A percentile compares a stretch with the other conserved stretches of the same genome.
Evolutionary conservation across 2,329 filamentous ascomycete species (phyloP).

Genomic region (Zymoseptoria brevis): DNA sequence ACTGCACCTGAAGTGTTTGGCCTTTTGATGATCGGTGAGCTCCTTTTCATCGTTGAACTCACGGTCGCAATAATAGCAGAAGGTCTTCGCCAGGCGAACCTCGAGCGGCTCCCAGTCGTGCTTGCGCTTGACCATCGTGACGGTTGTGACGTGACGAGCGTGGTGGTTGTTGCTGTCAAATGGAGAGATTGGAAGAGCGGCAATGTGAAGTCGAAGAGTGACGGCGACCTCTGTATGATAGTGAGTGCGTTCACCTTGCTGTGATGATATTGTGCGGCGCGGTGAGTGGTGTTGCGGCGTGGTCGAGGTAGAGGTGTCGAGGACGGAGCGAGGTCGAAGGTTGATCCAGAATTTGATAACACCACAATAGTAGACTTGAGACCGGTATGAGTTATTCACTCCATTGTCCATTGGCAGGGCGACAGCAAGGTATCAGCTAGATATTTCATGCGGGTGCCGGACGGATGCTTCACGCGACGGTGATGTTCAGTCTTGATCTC

Average conservation of each 20-base stretch:
- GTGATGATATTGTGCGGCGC: not conserved
- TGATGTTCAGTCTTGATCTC: no score
- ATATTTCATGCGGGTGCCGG: no score
- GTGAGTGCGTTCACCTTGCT: not conserved
- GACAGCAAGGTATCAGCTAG: no score
- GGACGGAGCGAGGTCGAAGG: not conserved
- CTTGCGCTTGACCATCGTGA: slow-evolving; percentile 41
- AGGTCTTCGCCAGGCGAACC: slow-evolving; percentile 77
- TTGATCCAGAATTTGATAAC: not conserved
- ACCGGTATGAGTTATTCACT: not conserved
- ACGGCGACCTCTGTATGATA: not conserved
- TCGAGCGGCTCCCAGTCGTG: slow-evolving; percentile 78
- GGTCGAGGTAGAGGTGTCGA: not conserved
- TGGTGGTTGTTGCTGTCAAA: not conserved
- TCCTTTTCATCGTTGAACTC: slow-evolving; percentile 98
- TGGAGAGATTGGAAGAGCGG: not conserved
- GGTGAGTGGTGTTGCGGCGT: not conserved
- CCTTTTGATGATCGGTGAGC: slow-evolving; percentile 92
- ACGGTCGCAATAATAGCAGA: slow-evolving; percentile 99
- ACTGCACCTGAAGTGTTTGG: slow-evolving; percentile 94
- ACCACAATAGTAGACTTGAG: not conserved
- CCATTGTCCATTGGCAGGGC: no score
- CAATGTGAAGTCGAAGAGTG: not conserved
- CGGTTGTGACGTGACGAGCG: not conserved
- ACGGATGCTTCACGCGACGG: no score